phyloP scores from a whole-genome alignment of 179 eudicot genomes.

The Silene noctiflora region DNA sequence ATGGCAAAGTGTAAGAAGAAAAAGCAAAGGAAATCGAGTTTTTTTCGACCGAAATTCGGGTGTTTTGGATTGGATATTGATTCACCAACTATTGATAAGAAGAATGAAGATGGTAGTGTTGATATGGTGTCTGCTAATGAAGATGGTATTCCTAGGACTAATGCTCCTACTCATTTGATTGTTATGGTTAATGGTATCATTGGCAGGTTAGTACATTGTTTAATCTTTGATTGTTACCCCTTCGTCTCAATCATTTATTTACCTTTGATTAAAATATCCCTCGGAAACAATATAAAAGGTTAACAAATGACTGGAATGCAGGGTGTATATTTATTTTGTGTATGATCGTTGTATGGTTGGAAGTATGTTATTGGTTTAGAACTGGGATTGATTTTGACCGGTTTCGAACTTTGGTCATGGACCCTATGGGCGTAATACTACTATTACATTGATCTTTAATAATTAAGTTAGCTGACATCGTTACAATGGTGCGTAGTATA shows the following conservation, averaged over 20 bases:
- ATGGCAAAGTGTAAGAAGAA: not conserved
- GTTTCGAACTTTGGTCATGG: not conserved
- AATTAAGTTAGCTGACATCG: too few species aligned
- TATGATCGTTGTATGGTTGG: too few species aligned
- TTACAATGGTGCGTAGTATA: too few species aligned
- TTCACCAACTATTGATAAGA: conserved; percentile 42
- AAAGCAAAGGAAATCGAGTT: conserved; percentile 22
- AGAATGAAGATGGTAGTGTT: conserved; percentile 44
- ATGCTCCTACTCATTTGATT: conserved; percentile 56
- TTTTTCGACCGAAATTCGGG: conserved; percentile 41
- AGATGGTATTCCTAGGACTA: conserved; percentile 13
- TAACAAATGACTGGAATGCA: too few species aligned
- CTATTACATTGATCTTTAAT: too few species aligned
- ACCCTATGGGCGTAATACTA: too few species aligned
- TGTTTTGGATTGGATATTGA: conserved; percentile 54
- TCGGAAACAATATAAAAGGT: too few species aligned
- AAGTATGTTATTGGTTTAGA: too few species aligned
- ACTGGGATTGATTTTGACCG: not conserved
- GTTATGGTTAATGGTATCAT: conserved; percentile 78
- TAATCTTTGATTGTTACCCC: not conserved
- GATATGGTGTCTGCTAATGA: conserved; percentile 52
- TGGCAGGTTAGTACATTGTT: conserved; percentile 54
- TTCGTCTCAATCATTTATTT: too few species aligned
- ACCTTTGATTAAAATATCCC: not conserved
- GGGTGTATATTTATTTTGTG: too few species aligned